Conservation (phyloP, 352 stramenopile genomes). For the Globisporangium rhizosaccharum region DNA sequence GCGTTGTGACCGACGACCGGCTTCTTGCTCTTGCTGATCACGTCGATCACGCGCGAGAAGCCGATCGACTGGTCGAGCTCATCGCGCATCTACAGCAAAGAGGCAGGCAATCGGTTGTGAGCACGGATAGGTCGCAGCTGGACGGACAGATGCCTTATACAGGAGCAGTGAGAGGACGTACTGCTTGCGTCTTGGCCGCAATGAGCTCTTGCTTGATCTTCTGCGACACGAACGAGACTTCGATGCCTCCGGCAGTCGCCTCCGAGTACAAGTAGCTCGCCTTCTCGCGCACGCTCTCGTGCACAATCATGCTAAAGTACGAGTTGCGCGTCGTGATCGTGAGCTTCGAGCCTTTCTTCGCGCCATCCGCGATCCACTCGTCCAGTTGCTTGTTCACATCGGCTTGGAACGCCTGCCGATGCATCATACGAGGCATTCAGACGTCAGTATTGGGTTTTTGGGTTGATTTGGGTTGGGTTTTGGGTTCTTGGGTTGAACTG, state of each 20-base stretch:
- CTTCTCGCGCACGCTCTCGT: conserved; percentile 52
- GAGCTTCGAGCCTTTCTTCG: conserved; percentile 51
- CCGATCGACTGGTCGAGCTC: conserved; percentile 69
- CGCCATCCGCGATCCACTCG: conserved; percentile 41
- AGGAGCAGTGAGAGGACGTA: conserved; percentile 3
- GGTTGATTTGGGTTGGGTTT: background rate
- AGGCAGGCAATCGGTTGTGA: background rate
- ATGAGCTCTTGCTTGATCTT: conserved; percentile 66
- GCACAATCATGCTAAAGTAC: conserved; percentile 70
- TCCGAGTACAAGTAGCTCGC: conserved; percentile 65
- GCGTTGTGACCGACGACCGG: conserved; percentile 79
- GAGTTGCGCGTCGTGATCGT: conserved; percentile 54
- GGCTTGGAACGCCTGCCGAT: conserved; percentile 32
- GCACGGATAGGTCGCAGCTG: background rate
- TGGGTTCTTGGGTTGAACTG: background rate
- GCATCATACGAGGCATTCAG: background rate
- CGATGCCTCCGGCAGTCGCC: conserved; percentile 29
- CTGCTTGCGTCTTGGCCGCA: conserved; percentile 27
- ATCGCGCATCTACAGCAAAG: conserved; percentile 28
- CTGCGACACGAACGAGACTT: conserved; percentile 54
- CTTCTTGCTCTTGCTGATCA: conserved; percentile 67
- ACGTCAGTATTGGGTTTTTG: background rate
- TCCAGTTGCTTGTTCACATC: conserved; percentile 41
- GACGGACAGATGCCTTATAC: background rate
- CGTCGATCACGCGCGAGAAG: conserved; percentile 76